Base-by-base conservation (phyloP, 148 eudicot genomes). In the Persicaria maculosa region DNA sequence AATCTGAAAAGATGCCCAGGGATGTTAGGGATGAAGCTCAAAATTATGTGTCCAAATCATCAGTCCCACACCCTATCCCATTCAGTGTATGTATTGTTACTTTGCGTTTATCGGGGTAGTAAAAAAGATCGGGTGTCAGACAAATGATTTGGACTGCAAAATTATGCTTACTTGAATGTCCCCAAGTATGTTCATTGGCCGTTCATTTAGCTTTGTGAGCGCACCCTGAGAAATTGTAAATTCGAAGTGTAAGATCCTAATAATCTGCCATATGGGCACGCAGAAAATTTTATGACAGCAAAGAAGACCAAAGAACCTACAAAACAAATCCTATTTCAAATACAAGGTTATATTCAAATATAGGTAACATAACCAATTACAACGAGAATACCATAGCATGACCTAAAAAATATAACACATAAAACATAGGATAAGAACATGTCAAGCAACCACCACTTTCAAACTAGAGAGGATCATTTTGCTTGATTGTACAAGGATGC, bases 101-200 rank as follows among this genome's bases (percentile, higher is more conserved):
- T 31, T 31, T 31, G 40, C 40, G 40, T 31, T 31, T 31, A 31
- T 31, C 2, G 40, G 40, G 40, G 2, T 31, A 31, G 40, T 31
- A 31, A 31, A 31, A 31, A 31, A 31, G 40, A 31, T 31, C 40
- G 40, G 40, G 40, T 31, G 40, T 1, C 40, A 31, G 40, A 31
- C 40, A 31, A 31, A 31, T 31, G 40, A 31, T 31, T 31, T 31
- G 40, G 40, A 31, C 40, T 31, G 40, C 15, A 25, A 22, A 62
- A 62, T 16, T 9, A 16, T 44, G 72, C 9, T 69, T 69, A 48
- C 97, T 92, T 95, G 98, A 75, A 92, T 90, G 50, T 75, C 71
- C 12, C 97, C 97, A 73, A 92, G 98, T 88, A 92, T 87, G 82
- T 83, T 86, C 97, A 92, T 72, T 6, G 92, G 87, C 62, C 73